These are phyloP conservation scores for Bryoglossum gracile DNA, from an alignment of 495 filamentous ascomycete genomes.

Conservation along the genomic window DNA sequence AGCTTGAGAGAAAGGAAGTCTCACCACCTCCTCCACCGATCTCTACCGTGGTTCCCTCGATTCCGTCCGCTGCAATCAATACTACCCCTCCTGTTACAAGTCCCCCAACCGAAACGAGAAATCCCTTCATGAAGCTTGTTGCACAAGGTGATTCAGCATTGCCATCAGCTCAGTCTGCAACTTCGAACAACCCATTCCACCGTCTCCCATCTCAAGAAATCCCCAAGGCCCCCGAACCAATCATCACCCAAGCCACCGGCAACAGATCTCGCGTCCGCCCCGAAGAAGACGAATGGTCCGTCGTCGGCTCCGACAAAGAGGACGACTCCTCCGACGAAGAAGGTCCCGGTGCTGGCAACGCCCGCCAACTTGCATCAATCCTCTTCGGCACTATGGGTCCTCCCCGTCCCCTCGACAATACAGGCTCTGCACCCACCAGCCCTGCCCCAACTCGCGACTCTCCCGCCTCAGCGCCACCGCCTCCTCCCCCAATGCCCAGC, in stretches of 20 bases:
- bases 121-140: constrained; percentile 65
- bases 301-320: constrained; percentile 71
- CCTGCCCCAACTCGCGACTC: constrained; percentile 27
- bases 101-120: constrained; percentile 47
- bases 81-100: constrained; percentile 15
- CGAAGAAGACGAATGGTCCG: constrained; percentile 87
- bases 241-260: constrained; percentile 26
- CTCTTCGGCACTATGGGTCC: constrained; percentile 97
- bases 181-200: constrained; percentile 94
- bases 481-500: constrained; percentile 47
- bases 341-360: constrained; percentile 67
- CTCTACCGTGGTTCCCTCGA: constrained; percentile 34
- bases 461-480: constrained; percentile 30
- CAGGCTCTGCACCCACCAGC: constrained; percentile 38
- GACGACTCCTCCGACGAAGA: constrained; percentile 62
- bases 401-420: constrained; percentile 74
- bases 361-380: constrained; percentile 85
- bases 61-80: constrained; percentile 28
- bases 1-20: constrained; percentile 43
- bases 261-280: constrained; percentile 47
- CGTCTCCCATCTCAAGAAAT: constrained; percentile 60
- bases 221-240: constrained; percentile 14
- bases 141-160: constrained; percentile 34
- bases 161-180: constrained; percentile 35
- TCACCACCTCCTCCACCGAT: constrained; percentile 39